Base-by-base conservation (phyloP, 1,284 basidiomycete genomes). In the Marasmius fiardii region DNA sequence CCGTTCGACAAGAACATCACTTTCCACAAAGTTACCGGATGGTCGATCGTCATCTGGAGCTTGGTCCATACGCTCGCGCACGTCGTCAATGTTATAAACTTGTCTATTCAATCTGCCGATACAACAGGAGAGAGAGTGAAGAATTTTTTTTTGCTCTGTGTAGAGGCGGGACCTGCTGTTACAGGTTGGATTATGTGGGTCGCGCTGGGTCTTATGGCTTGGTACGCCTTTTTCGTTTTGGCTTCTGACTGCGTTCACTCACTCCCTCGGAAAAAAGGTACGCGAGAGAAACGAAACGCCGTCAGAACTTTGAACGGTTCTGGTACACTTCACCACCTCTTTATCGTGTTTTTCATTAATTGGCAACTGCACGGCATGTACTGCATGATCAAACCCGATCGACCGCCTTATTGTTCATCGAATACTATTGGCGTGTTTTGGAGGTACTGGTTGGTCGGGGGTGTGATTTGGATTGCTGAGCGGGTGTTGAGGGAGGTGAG, bases 321-420 rank as follows among this genome's bases (percentile, higher is more conserved):
- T 95, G 92, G 90, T 95, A 93, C 72, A 82, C 84, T 16, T n/a
- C 91, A 93, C 69, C 92, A 93, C 69, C 78, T 96, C 52, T 94
- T 93, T 76, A 83, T 95, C 65, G 68, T 92, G 59, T 94, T 95
- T 80, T 96, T 96, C 77, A 81, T 93, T 68, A 77, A 79, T 66
- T 95, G 93, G 93, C 93, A 95, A 69, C 76, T 95, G 35, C 93
- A 95, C 67, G 93, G 93, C 55, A 91, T 95, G 89, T 95, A 93
- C 82, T 95, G 92, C 71, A 92, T 92, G 90, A 90, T 93, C 71
- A 74, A 92, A 72, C 92, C 93, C 20, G 92, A 95, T 71, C 78
- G 89, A 53, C 81, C 89, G 0, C 92, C 91, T 0, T 93, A 81
- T 72, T 96, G 93, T 73, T 91, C 88, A 4, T 88, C 71, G 70